These are phyloP conservation scores for Cordia subcordata DNA, from an alignment of 257 asterid genomes.

Conservation along the genomic window DNA sequence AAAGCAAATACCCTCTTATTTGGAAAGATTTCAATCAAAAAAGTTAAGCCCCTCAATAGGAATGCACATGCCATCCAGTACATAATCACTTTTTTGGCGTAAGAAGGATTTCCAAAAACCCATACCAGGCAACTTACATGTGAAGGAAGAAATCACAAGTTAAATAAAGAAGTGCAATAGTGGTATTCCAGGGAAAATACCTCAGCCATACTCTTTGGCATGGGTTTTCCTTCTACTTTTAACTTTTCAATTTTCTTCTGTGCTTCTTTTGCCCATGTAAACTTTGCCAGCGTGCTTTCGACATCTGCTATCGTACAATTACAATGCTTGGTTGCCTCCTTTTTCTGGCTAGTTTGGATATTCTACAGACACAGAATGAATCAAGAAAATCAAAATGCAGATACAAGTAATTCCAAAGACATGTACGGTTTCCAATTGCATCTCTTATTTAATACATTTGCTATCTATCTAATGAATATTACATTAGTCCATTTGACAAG, in stretches of 20 bases:
- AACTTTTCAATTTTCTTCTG: conserved; percentile 62
- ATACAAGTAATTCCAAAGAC: neutral
- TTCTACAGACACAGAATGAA: conserved; percentile 37
- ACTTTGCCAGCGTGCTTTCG: conserved; percentile 66
- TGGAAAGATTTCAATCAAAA: too few species aligned
- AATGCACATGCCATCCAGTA: too few species aligned
- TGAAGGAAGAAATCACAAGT: neutral
- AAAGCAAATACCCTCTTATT: too few species aligned
- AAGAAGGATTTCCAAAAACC: neutral
- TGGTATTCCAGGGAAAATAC: conserved; percentile 29
- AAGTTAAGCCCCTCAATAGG: too few species aligned
- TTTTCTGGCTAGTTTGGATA: conserved; percentile 51
- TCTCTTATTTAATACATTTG: neutral
- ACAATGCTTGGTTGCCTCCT: conserved; percentile 69
- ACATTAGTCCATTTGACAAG: neutral
- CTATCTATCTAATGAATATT: neutral
- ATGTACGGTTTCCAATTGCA: neutral
- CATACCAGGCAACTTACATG: neutral
- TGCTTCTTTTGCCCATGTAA: conserved; percentile 88
- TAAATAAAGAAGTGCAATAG: neutral
- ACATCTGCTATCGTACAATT: conserved; percentile 72
- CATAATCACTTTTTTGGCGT: too few species aligned
- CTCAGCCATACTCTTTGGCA: conserved; percentile 85
- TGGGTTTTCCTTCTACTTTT: conserved; percentile 76
- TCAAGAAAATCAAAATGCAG: neutral